Base-by-base conservation (phyloP, 2,329 filamentous ascomycete species). In the Fusarium gaditjirri region DNA sequence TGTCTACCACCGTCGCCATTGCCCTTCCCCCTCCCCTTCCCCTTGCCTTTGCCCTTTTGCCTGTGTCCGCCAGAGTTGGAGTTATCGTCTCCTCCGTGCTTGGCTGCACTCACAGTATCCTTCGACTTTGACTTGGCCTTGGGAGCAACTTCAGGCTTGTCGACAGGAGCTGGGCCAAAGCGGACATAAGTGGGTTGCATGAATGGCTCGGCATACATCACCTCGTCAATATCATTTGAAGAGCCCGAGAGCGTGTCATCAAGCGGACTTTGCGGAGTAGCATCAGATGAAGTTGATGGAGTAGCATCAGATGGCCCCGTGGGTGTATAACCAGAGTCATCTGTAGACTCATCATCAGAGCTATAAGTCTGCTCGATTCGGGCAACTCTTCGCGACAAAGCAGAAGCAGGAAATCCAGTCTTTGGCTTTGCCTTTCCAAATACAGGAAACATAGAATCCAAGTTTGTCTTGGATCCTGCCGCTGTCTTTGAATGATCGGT, bases 181-280 rank as follows among this genome's bases (percentile, higher is more conserved):
- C 31, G 41, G 4, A 64, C 41, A 38, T 69, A 68, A 6, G 43
- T 47, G 0, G 65, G 39, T n/a, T 42, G 39, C 65, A 68, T 69
- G 14, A 69, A 35, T 3, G 65, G 65, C 36, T 69, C 65, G 3
- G 23, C 19, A 14, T 67, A 54, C 2, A 42, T 36, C 16, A 41
- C 46, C 7, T 53, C 8, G 7, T 67, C 31, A 3, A 10, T 7
- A 16, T 23, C 41, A 14, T 50, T 61, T 2, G 27, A 55, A 23
- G 16, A 10, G 3, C 6, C 27, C n/a, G 31, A 23, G 8, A 33
- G 9, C 0, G 21, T 33, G 17, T 58, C 46, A 8, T 38, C 31
- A 14, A 23, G 21, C 4, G 13, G 5, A 35, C 36, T n/a, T 16
- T 17, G 14, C 31, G 27, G 9, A 11, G 8, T 29, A 47, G 42